Conservation (phyloP, 345 rosid genomes). For the Hibiscus tridactylites region DNA sequence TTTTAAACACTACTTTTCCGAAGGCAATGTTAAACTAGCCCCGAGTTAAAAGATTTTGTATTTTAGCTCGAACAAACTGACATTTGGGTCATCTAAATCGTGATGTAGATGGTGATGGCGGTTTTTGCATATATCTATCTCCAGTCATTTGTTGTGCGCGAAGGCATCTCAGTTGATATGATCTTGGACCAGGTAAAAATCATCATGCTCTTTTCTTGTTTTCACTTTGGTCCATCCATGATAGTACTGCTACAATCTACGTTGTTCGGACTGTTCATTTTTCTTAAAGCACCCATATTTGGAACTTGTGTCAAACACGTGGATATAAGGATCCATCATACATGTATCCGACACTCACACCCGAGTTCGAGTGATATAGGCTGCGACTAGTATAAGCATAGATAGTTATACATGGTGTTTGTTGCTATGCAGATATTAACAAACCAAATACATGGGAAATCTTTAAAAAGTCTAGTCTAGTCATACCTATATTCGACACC, state of each 20-base stretch:
- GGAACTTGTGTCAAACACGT: no score
- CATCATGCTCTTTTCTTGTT: neutral
- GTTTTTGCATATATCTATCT: slow-evolving; percentile 94
- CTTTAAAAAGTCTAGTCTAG: no score
- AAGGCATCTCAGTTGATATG: slow-evolving; percentile 57
- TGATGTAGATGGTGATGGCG: slow-evolving; percentile 89
- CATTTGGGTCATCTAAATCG: neutral
- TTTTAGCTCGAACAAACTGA: neutral
- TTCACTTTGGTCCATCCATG: neutral
- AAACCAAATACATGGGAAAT: no score
- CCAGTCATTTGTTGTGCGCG: slow-evolving; percentile 65
- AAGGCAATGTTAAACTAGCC: no score
- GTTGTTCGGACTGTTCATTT: no score
- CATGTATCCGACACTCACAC: no score
- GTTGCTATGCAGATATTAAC: no score
- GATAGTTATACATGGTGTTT: neutral
- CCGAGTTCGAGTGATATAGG: no score
- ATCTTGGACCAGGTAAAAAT: slow-evolving; percentile 62
- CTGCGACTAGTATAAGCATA: neutral
- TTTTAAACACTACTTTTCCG: no score
- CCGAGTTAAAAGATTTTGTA: neutral
- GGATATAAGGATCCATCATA: no score
- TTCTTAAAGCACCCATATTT: no score
- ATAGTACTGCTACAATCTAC: neutral
- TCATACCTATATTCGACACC: no score